Evolutionary conservation across 768 basidiomycete species (phyloP), one percentile per base, ranked within the genome.

Genomic region (Kwoniella europaea): DNA sequence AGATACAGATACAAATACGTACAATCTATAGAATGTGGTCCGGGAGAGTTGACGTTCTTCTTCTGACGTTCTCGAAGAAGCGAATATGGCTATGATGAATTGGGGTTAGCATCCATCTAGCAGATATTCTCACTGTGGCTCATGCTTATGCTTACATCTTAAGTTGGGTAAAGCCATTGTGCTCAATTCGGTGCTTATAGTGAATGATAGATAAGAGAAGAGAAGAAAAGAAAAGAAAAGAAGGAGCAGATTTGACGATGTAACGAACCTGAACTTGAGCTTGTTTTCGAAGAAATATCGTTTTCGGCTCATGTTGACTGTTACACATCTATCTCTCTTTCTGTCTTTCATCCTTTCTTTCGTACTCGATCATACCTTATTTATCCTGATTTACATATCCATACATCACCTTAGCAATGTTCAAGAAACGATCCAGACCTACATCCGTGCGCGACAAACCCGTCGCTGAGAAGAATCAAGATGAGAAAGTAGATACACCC

Each of bases 361-460:
- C 27, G 7, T 20, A 35, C 35, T 7, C 35, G 0, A 7, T 6
- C 35, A 35, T 35, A 35, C 3, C 3, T 24, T 16, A 18, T 56
- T 29, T 15, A 22, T 29, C 55, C 12, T 6, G 13, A 10, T 35
- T 10, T 18, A 27, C 2, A 4, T 27, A 27, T 27, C 27, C 3
- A 27, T 27, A 27, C 27, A 27, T 27, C 27, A 27, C 27, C 27
- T 27, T 27, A 27, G 27, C 27, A 10, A 84, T 85, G 83, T 84
- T 85, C 79, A 85, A 85, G 76, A 85, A 85, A 68, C 79, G 84
- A 10, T 75, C 81, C 1, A 71, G 84, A n/a, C 82, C 84, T 12
- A 63, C 79, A 15, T 67, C 71, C 3, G 79, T 82, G 27, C 78
- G 83, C n/a, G 74, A 74, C 58, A 84, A 82, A 65, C 61, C 62